Base-by-base conservation (phyloP, 2,329 filamentous ascomycete genomes). In the Pochonia chlamydosporia region DNA sequence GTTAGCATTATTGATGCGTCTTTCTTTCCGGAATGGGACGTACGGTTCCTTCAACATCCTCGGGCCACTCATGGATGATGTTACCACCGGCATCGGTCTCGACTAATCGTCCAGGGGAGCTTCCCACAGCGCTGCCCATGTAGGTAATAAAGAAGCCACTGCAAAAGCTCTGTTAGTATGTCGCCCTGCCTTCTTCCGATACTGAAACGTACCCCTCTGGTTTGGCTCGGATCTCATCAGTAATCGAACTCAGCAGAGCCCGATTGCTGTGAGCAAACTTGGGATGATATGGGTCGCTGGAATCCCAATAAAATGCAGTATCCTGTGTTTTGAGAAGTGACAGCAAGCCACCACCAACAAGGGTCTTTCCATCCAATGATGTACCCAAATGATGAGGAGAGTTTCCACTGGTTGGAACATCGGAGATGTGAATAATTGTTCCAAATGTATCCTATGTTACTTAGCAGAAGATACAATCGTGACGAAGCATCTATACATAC, bases 141-240 rank as follows among this genome's bases (percentile, higher is more conserved):
- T 80, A 81, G 3, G 78, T 81, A 54, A 81, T 77, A 59, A 78
- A 79, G 63, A 81, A 81, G 1, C 78, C 76, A 35, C 65, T 67
- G 30, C 4, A 6, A 18, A 1, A 18, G 5, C 16, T 26, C 11
- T 28, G 30, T 50, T 43, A 43, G 35, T 14, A 18, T n/a, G n/a
- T n/a, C n/a, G n/a, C n/a, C n/a, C n/a, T n/a, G n/a, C n/a, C n/a
- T n/a, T n/a, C n/a, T 26, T 40, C 20, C 8, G 8, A 11, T 23
- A 26, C 20, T 28, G 18, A 31, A 8, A 46, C 60, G 10, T 59
- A 67, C 52, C 77, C 79, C 21, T 80, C 79, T 10, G 79, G 80
- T 63, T 82, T 82, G 40, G 79, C 78, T 14, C 78, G 74, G 55
- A 84, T 78, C 65, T 83, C 80, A 59, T 83, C 80, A 0, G 73